A percentile compares a stretch with the other conserved stretches of the same genome.
phyloP scores from a whole-genome alignment of 306 rosid species.

The Albizia julibrissin region DNA sequence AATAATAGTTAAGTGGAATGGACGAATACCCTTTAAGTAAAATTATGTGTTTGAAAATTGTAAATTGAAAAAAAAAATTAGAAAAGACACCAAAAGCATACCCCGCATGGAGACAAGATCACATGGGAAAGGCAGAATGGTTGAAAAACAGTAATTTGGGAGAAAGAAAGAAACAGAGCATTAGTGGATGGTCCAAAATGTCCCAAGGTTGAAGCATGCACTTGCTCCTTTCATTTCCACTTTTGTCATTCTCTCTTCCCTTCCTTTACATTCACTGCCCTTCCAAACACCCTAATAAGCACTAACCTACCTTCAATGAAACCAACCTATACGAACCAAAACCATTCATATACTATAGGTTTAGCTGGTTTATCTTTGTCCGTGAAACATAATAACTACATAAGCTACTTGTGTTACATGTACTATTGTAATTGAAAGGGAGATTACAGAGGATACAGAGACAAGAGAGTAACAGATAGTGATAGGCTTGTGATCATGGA shows the following conservation, averaged over 20 bases:
- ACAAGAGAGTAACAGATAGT: neutral
- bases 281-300: neutral
- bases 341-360: neutral
- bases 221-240: constrained; percentile 23
- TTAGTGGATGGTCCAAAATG: constrained; percentile 19
- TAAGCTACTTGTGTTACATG: neutral
- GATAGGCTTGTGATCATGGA: neutral
- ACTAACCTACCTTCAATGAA: constrained; percentile 36
- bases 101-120: constrained; percentile 39
- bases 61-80: too few relatives aligned
- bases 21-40: too few relatives aligned
- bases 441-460: neutral
- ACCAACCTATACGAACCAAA: constrained; percentile 32
- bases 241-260: constrained; percentile 28
- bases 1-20: too few relatives aligned
- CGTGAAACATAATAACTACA: neutral
- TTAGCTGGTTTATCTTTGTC: neutral
- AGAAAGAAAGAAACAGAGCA: constrained; percentile 18
- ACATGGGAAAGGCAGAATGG: constrained; percentile 43
- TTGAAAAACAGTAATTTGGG: constrained; percentile 35
- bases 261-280: constrained; percentile 24
- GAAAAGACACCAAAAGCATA: neutral
- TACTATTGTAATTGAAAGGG: neutral
- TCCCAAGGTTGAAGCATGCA: constrained; percentile 17
- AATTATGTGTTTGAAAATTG: too few relatives aligned